Evolutionary conservation across 164 flowering plant species (phyloP).

Genomic region (Protea cynaroides): DNA sequence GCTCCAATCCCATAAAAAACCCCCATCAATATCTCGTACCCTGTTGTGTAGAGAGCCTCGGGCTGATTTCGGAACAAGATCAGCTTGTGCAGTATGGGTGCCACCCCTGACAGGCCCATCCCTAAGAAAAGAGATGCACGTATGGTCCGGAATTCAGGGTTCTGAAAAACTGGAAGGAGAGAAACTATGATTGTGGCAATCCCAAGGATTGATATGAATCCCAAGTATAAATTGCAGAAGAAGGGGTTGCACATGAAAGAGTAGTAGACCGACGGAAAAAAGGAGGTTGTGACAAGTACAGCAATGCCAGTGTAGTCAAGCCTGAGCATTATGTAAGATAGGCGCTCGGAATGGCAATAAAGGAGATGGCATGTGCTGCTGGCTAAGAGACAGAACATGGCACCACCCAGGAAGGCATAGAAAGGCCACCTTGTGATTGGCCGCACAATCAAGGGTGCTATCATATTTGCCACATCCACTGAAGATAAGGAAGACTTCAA

Average conservation of each 20-base stretch:
- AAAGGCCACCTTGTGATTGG: conserved; percentile 98
- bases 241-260: conserved; percentile 96
- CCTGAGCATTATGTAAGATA: conserved; percentile 89
- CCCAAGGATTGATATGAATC: conserved; percentile 80
- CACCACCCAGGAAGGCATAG: conserved; percentile 88
- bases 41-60: conserved; percentile 81
- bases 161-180: conserved; percentile 78
- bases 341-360: conserved; percentile 77
- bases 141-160: conserved; percentile 58
- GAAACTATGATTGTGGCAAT: conserved; percentile 61
- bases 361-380: conserved; percentile 96
- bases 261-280: conserved; percentile 93
- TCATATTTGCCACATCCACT: conserved; percentile 56
- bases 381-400: conserved; percentile 91
- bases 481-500: conserved; percentile 35
- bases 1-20: conserved; percentile 74
- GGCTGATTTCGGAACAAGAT: conserved; percentile 63
- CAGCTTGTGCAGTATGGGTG: conserved; percentile 83
- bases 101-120: conserved; percentile 87
- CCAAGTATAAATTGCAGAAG: conserved; percentile 80
- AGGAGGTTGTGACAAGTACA: conserved; percentile 86
- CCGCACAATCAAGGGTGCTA: conserved; percentile 59
- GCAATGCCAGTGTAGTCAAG: conserved; percentile 95
- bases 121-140: conserved; percentile 77
- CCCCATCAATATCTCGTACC: conserved; percentile 87